Evolutionary conservation across 495 filamentous ascomycete species (phyloP).

Genomic region (Stereocaulon alpinum): DNA sequence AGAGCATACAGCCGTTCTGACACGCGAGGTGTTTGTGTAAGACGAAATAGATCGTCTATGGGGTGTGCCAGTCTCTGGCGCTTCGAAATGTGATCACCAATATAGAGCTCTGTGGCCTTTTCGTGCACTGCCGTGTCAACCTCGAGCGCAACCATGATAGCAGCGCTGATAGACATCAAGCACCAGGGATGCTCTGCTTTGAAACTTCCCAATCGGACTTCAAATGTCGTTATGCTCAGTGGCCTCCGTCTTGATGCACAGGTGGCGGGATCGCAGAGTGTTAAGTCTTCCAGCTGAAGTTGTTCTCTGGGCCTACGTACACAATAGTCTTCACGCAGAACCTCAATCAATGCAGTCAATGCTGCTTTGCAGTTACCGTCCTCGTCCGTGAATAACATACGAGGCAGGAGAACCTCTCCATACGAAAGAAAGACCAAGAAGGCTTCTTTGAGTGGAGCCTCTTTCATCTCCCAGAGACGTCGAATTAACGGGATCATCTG

Average conservation of each 20-base stretch:
- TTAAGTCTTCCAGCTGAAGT: conserved; percentile 65
- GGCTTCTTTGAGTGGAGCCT: conserved; percentile 53
- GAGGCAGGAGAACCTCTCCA: conserved; percentile 48
- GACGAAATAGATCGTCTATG: conserved; percentile 52
- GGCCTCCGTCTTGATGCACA: conserved; percentile 14
- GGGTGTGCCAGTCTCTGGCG: conserved; percentile 47
- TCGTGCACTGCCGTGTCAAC: background rate
- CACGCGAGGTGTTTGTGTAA: conserved; percentile 44
- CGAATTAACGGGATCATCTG: conserved; percentile 61
- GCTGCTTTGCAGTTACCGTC: conserved; percentile 23
- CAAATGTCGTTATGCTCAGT: conserved; percentile 22
- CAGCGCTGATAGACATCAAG: conserved; percentile 24
- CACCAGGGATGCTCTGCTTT: conserved; percentile 43
- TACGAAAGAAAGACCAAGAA: conserved; percentile 63
- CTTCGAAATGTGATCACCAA: conserved; percentile 35
- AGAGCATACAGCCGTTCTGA: conserved; percentile 54
- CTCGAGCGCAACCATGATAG: conserved; percentile 13
- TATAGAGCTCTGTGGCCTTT: background rate
- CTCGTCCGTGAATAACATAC: conserved; percentile 20
- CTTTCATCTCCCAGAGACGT: conserved; percentile 62
- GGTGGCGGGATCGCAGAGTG: conserved; percentile 38
- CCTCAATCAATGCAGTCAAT: conserved; percentile 44
- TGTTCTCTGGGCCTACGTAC: conserved; percentile 57
- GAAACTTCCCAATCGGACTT: conserved; percentile 33
- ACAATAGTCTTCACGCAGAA: conserved; percentile 62